A percentile compares a stretch with the other conserved stretches of the same genome.
Evolutionary conservation across 2,329 filamentous ascomycete species (phyloP).

Genomic region (Tetracladium maxilliforme): DNA sequence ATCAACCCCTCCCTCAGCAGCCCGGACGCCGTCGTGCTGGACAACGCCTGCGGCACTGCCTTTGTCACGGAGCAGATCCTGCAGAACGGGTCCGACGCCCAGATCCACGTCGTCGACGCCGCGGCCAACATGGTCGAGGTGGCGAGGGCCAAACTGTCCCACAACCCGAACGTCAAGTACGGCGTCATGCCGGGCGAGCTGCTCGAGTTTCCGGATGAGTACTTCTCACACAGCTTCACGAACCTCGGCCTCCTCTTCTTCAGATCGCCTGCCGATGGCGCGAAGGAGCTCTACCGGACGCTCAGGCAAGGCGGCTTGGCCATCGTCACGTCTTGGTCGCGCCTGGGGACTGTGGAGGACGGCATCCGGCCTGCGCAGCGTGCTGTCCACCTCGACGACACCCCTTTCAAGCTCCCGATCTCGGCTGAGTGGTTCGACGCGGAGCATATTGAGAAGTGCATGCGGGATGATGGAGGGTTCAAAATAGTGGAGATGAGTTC

Average conservation of each 20-base stretch:
- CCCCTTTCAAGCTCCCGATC: too few relatives aligned
- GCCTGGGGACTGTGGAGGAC: too few relatives aligned
- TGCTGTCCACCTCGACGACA: too few relatives aligned
- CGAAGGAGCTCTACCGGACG: conserved; percentile 20
- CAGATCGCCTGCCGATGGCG: conserved; percentile 13
- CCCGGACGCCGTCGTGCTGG: conserved; percentile 7
- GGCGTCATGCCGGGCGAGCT: conserved; percentile 10
- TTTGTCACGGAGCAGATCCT: conserved; percentile 10
- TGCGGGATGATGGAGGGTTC: too few relatives aligned
- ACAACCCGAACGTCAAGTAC: conserved; percentile 2
- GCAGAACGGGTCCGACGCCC: conserved; percentile 1
- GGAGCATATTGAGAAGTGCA: too few relatives aligned
- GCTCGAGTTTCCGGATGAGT: conserved; percentile 11
- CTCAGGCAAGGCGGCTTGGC: conserved; percentile 19
- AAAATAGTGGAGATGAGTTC: too few relatives aligned
- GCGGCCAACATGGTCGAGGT: conserved; percentile 9
- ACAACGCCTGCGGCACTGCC: conserved; percentile 13
- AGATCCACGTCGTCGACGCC: conserved; percentile 8
- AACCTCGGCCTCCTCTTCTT: conserved; percentile 24
- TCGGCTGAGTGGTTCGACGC: too few relatives aligned
- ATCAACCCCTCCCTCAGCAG: conserved; percentile 1
- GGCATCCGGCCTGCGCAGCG: too few relatives aligned
- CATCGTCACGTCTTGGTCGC: too few relatives aligned
- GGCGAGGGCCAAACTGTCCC: conserved; percentile 4
- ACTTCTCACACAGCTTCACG: conserved; percentile 21